A percentile compares a stretch with the other conserved stretches of the same genome.
phyloP scores from a whole-genome alignment of 140 eudicot genomes.

The Ambrosia hybrid region DNA sequence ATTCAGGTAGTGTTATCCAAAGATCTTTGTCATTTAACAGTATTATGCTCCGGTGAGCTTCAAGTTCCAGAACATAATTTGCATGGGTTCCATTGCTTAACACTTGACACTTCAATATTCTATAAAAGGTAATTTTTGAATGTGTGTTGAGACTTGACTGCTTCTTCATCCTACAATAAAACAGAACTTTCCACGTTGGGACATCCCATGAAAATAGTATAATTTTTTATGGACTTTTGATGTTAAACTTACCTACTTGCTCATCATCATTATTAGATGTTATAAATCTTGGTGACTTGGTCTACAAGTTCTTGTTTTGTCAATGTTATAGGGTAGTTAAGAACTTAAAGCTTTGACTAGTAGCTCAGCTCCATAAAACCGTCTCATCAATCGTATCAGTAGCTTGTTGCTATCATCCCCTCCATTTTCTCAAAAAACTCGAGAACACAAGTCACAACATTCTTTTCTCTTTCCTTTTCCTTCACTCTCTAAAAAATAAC shows the following conservation, averaged over 20 bases:
- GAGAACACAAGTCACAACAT: no score
- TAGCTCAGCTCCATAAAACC: background rate
- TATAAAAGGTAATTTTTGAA: conserved; percentile 57
- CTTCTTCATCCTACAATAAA: background rate
- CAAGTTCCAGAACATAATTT: conserved; percentile 37
- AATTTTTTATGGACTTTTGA: background rate
- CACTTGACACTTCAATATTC: conserved; percentile 83
- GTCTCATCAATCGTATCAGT: background rate
- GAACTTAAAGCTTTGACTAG: background rate
- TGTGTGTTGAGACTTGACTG: background rate
- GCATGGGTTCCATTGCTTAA: conserved; percentile 65
- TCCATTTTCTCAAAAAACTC: no score
- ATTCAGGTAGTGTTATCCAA: conserved; percentile 76
- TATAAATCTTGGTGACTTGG: conserved; percentile 8
- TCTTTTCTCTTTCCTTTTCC: no score
- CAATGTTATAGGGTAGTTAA: conserved; percentile 10
- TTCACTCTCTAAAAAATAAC: no score
- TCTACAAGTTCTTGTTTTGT: conserved; percentile 1
- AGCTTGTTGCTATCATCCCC: no score
- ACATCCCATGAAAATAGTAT: background rate
- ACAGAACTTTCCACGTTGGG: background rate
- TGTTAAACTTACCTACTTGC: background rate
- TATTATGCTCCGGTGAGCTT: conserved; percentile 69
- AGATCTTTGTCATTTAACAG: conserved; percentile 69
- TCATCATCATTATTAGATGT: conserved; percentile 1